Evolutionary conservation across 2,329 filamentous ascomycete species (phyloP), one percentile per base, ranked within the genome.

Genomic region (Acrocalymma vagum): DNA sequence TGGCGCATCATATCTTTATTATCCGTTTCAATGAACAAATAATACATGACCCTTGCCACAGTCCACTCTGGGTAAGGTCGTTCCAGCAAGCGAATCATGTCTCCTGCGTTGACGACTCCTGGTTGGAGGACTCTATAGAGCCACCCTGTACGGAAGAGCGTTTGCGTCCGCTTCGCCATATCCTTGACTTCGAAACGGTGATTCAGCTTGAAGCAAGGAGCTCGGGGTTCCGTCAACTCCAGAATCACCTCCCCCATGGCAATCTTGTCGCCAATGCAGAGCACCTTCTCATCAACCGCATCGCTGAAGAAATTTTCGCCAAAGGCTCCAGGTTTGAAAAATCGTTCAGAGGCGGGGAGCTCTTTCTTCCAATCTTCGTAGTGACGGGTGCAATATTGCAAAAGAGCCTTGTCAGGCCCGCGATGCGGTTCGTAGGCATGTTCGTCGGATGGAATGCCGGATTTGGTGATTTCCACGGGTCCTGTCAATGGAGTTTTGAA

Each of bases 171-270:
- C 1, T 78, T 78, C 4, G 83, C 80, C 63, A 87, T 85, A 45
- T 83, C 79, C 53, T 81, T 81, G 8, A 85, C 69, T 22, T 78
- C 74, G 62, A 87, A 87, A 1, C 84, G 81, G 53, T 86, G 83
- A 58, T 87, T 87, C 7, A 87, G 75, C 59, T 87, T 87, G 70
- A 80, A 87, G 68, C 84, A 87, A 8, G 84, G 84, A 51, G 83
- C 78, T 11, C 84, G 76, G 1, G 84, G 84, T 16, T 85, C 69
- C 47, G 77, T 80, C 16, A 86, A 79, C 52, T 86, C 79, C 0
- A 86, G 72, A 3, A 82, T 42, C 0, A 82, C 72, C 3, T 29
- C 66, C 0, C 78, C 64, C 6, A 86, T 74, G 0, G 74, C 69
- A 13, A 84, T 70, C 10, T 81, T 69, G 51, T 87, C 84, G 15